These are phyloP conservation scores for Striga asiatica DNA, from an alignment of 257 asterid genomes.

Conservation along the genomic window DNA sequence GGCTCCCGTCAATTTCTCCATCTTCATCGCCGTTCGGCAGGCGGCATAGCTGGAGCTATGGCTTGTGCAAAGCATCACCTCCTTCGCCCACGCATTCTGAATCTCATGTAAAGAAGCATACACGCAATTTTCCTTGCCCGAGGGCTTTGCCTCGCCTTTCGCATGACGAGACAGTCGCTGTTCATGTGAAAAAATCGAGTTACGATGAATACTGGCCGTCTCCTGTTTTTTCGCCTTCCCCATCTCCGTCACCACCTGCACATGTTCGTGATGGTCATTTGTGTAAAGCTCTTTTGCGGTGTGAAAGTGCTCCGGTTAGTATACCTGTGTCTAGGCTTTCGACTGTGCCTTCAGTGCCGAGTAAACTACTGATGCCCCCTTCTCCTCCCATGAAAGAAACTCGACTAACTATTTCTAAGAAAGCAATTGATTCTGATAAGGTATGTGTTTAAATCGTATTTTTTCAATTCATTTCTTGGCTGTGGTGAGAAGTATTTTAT, in stretches of 20 bases:
- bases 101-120: slow-evolving; percentile 33
- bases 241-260: slow-evolving; percentile 73
- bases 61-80: slow-evolving; percentile 53
- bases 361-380: slow-evolving; percentile 40
- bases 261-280: slow-evolving; percentile 25
- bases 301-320: slow-evolving; percentile 77
- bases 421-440: slow-evolving; percentile 38
- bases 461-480: not conserved
- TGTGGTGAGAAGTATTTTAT: not conserved
- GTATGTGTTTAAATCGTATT: slow-evolving; percentile 22
- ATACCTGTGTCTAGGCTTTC: slow-evolving; percentile 47
- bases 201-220: slow-evolving; percentile 71
- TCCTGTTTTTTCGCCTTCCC: slow-evolving; percentile 49
- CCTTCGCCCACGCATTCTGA: slow-evolving; percentile 80
- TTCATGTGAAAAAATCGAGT: slow-evolving; percentile 34
- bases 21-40: slow-evolving; percentile 52
- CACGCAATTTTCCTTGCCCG: slow-evolving; percentile 44
- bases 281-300: slow-evolving; percentile 48
- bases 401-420: slow-evolving; percentile 21
- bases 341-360: slow-evolving; percentile 29
- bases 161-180: slow-evolving; percentile 35
- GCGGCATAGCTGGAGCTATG: slow-evolving; percentile 93
- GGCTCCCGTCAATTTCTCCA: slow-evolving; percentile 52
- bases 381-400: slow-evolving; percentile 40
- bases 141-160: slow-evolving; percentile 36